These are phyloP conservation scores for Canavalia ensiformis DNA, from an alignment of 306 rosid genomes.

Conservation along the genomic window DNA sequence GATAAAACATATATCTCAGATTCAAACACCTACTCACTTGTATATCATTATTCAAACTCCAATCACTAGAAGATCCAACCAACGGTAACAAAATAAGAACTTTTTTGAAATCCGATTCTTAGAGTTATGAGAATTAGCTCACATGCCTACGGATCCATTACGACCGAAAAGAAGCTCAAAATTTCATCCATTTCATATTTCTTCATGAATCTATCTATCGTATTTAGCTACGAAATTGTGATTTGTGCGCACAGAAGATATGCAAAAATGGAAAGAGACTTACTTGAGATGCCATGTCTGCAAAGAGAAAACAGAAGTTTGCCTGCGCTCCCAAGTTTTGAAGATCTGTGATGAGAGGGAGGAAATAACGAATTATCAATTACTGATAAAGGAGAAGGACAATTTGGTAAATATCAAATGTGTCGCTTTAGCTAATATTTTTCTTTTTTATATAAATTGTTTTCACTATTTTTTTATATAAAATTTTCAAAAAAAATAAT, in stretches of 20 bases:
- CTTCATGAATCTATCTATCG: neutral
- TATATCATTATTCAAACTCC: neutral
- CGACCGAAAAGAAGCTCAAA: constrained; percentile 15
- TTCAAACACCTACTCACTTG: neutral
- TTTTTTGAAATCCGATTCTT: constrained; percentile 12
- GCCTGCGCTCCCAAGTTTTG: neutral
- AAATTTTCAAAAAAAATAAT: no score
- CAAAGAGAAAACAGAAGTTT: neutral
- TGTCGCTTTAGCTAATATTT: neutral
- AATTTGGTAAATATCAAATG: constrained; percentile 23
- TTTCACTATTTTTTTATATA: no score
- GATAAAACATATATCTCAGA: neutral
- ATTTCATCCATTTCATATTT: neutral
- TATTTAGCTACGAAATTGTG: constrained; percentile 12
- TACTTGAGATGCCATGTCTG: constrained; percentile 56
- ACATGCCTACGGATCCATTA: constrained; percentile 15
- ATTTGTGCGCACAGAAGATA: constrained; percentile 9
- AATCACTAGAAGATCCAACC: constrained; percentile 35
- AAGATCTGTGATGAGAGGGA: constrained; percentile 41
- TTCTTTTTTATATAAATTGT: no score
- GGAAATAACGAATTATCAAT: neutral
- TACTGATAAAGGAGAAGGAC: neutral
- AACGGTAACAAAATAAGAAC: constrained; percentile 28
- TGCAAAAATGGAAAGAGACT: constrained; percentile 8
- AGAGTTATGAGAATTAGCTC: constrained; percentile 17